Conservation (phyloP, 2,329 filamentous ascomycete species). For the Onygenales sp. region DNA sequence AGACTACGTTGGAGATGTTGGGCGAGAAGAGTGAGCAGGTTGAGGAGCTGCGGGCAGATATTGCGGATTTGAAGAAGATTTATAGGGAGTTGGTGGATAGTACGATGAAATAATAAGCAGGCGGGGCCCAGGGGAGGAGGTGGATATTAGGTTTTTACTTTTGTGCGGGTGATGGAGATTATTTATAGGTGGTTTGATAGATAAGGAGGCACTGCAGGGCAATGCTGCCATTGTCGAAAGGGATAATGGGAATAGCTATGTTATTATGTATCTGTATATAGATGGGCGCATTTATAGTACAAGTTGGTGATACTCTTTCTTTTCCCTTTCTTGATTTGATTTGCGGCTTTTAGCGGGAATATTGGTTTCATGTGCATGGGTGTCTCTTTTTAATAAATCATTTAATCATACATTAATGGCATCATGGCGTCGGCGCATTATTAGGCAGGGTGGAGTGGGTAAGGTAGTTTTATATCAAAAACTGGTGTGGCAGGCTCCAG, state of each 20-base stretch:
- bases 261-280: conserved; percentile 2
- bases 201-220: not conserved
- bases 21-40: conserved; percentile 96
- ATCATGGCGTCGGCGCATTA: not conserved
- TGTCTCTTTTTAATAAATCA: not conserved
- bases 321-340: not conserved
- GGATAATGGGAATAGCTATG: not conserved
- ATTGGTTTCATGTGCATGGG: not conserved
- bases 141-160: too few relatives aligned
- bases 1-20: conserved; percentile 86
- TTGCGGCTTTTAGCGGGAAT: not conserved
- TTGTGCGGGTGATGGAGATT: not conserved
- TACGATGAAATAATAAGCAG: conserved; percentile 54
- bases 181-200: not conserved
- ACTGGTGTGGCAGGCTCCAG: too few relatives aligned
- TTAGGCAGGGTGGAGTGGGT: not conserved
- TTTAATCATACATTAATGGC: not conserved
- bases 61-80: conserved; percentile 89
- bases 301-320: not conserved
- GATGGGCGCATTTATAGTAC: not conserved
- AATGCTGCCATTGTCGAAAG: too few relatives aligned
- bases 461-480: too few relatives aligned
- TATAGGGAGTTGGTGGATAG: conserved; percentile 86
- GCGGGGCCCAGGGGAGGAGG: not conserved
- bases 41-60: conserved; percentile 80